Percentiles rank a stretch among this genome's conserved stretches.
Evolutionary conservation across 345 rosid species (phyloP).

Genomic region (Eucalyptus grandis): DNA sequence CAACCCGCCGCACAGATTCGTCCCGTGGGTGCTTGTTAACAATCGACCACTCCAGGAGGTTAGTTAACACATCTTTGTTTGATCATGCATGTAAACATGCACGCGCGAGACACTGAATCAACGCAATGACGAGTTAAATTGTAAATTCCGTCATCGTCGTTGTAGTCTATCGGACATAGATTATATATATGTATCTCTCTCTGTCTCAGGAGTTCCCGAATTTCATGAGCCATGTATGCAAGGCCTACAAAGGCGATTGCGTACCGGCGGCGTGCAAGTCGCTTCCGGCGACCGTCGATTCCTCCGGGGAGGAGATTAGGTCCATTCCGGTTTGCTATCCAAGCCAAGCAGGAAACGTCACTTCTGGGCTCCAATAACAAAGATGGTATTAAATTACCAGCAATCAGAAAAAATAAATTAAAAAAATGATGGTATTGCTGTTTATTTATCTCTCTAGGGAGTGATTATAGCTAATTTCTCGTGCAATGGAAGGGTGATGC

Average conservation of each 20-base stretch:
- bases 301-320: background rate
- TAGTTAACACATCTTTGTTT: background rate
- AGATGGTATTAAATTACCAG: background rate
- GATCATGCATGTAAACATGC: background rate
- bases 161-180: background rate
- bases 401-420: background rate
- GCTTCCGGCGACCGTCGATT: background rate
- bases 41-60: constrained; percentile 16
- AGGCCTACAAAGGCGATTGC: constrained; percentile 10
- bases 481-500: background rate
- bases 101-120: background rate
- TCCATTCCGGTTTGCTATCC: constrained; percentile 1
- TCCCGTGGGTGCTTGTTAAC: constrained; percentile 36
- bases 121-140: background rate
- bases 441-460: background rate
- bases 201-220: constrained; percentile 11
- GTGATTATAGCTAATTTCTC: background rate
- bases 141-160: background rate
- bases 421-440: background rate
- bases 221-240: constrained; percentile 10
- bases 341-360: background rate
- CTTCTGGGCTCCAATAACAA: background rate
- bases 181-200: background rate
- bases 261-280: constrained; percentile 9
- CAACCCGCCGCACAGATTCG: constrained; percentile 24